These are phyloP conservation scores for Epichloe hybrida DNA, from an alignment of 2,329 filamentous ascomycete genomes.

Conservation along the genomic window DNA sequence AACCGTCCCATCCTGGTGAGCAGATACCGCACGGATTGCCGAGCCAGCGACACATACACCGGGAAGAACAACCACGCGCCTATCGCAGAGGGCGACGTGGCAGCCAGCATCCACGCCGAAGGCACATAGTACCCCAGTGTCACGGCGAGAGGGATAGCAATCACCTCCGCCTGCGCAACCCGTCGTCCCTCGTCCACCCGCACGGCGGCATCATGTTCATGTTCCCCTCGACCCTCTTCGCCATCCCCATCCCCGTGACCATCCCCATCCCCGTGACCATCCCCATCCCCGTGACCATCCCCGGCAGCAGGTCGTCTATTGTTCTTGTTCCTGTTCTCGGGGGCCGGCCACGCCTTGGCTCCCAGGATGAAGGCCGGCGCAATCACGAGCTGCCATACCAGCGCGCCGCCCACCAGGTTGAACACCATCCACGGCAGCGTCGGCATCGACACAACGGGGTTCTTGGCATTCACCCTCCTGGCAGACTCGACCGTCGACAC, in stretches of 20 bases:
- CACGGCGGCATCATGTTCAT: background rate
- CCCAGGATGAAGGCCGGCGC: slow-evolving; percentile 35
- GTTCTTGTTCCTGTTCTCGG: background rate
- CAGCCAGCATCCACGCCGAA: slow-evolving; percentile 30
- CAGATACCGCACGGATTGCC: slow-evolving; percentile 20
- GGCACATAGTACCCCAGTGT: slow-evolving; percentile 34
- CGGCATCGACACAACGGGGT: slow-evolving; percentile 23
- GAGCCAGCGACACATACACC: slow-evolving; percentile 31
- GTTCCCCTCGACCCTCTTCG: background rate
- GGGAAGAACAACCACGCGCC: slow-evolving; percentile 39
- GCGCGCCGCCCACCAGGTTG: slow-evolving; percentile 33
- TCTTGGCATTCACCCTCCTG: slow-evolving; percentile 25
- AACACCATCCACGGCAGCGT: slow-evolving; percentile 33
- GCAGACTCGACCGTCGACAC: slow-evolving; percentile 36
- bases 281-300: background rate
- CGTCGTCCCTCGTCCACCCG: background rate
- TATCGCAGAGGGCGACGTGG: slow-evolving; percentile 20
- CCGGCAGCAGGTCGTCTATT: background rate
- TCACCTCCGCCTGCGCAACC: slow-evolving; percentile 36
- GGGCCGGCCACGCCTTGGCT: slow-evolving; percentile 20
- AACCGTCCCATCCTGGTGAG: slow-evolving; percentile 13
- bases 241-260: background rate
- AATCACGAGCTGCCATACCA: slow-evolving; percentile 38
- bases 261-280: too few relatives aligned
- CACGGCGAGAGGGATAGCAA: slow-evolving; percentile 40